phyloP scores from a whole-genome alignment of 306 rosid genomes.

The Psophocarpus tetragonolobus region DNA sequence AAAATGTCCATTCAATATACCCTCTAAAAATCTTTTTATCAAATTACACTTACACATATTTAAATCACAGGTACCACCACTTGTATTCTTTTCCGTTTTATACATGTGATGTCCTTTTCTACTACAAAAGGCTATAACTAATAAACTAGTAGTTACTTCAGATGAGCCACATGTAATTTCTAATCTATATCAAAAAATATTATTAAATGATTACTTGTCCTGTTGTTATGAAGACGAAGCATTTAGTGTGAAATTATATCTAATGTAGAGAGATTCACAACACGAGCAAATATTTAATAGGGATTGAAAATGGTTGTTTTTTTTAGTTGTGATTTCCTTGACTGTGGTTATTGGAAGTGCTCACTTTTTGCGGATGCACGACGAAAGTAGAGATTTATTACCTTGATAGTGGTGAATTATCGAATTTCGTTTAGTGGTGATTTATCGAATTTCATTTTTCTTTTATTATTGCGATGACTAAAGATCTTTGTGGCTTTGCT shows the following conservation, averaged over 20 bases:
- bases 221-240: background rate
- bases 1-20: too few relatives aligned
- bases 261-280: background rate
- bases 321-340: background rate
- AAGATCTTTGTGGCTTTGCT: constrained; percentile 13
- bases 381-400: background rate
- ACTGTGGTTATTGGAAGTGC: background rate
- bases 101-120: background rate
- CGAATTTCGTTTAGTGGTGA: too few relatives aligned
- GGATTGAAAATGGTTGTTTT: background rate
- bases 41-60: too few relatives aligned
- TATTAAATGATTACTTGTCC: background rate
- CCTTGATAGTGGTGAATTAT: background rate
- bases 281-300: too few relatives aligned
- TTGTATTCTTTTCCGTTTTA: background rate
- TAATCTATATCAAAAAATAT: background rate
- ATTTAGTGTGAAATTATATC: background rate
- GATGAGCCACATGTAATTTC: background rate
- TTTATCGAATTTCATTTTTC: background rate
- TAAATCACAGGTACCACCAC: too few relatives aligned
- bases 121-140: background rate
- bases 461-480: background rate
- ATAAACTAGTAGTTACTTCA: background rate
- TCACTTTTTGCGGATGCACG: background rate
- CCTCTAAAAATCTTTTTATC: too few relatives aligned